Conservation (phyloP, 352 stramenopile species). For the Globisporangium apiculatum region DNA sequence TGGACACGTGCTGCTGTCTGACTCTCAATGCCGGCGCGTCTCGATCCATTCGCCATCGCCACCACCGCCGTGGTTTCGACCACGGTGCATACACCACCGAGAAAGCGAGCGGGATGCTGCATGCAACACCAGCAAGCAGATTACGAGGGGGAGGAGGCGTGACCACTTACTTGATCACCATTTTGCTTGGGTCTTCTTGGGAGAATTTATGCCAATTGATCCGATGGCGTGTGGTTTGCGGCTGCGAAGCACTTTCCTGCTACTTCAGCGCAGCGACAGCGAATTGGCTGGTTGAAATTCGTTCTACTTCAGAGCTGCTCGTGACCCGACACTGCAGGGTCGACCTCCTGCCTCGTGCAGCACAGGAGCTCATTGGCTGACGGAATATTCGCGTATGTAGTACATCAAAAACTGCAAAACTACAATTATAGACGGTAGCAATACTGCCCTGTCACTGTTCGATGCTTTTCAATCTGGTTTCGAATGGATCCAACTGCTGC, state of each 20-base stretch:
- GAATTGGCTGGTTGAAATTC: constrained; percentile 81
- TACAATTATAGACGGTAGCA: too few relatives aligned
- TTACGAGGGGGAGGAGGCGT: neutral
- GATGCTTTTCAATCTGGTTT: too few relatives aligned
- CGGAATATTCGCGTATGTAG: too few relatives aligned
- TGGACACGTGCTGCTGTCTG: neutral
- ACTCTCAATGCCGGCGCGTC: too few relatives aligned
- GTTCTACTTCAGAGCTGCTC: constrained; percentile 33
- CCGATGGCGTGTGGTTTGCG: constrained; percentile 22
- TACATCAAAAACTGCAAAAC: too few relatives aligned
- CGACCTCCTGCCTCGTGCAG: too few relatives aligned
- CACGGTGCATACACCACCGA: neutral
- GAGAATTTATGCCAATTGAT: constrained; percentile 86
- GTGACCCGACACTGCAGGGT: too few relatives aligned
- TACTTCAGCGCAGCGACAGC: constrained; percentile 41
- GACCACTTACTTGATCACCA: constrained; percentile 87
- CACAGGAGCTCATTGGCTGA: too few relatives aligned
- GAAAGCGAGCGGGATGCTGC: neutral
- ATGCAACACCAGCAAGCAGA: neutral
- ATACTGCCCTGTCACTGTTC: too few relatives aligned
- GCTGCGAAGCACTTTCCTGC: constrained; percentile 17
- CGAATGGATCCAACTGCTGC: too few relatives aligned
- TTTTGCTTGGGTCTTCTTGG: constrained; percentile 85
- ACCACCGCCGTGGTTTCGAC: neutral
- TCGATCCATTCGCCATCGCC: neutral